Conservation (phyloP, 23 red algal species). For the Gracilaria vermiculophylla region DNA sequence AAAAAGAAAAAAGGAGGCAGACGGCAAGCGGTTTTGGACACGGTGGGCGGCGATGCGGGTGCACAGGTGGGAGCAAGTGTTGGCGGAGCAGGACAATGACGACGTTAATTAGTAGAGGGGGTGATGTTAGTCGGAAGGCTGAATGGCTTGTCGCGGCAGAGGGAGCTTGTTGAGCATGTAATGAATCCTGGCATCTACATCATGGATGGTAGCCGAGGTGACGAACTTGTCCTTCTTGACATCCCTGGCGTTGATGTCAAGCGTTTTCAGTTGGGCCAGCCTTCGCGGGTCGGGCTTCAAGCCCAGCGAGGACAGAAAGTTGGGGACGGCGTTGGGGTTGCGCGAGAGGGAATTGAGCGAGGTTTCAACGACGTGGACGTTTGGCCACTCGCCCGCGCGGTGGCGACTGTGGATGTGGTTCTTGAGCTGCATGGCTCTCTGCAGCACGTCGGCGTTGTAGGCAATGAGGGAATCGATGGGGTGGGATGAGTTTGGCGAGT, state of each 20-base stretch:
- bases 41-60: too few species aligned
- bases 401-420: not conserved
- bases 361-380: conserved; percentile 25
- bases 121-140: not conserved
- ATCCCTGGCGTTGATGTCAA: conserved; percentile 34
- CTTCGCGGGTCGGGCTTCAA: conserved; percentile 20
- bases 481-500: conserved; percentile 17
- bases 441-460: conserved; percentile 52
- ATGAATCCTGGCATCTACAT: not conserved
- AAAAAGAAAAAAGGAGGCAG: not conserved
- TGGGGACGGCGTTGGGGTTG: not conserved
- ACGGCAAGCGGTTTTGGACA: too few species aligned
- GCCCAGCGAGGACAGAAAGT: conserved; percentile 36
- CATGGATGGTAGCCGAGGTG: not conserved
- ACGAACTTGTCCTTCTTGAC: conserved; percentile 57
- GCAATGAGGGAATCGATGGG: conserved; percentile 37
- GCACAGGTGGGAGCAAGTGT: too few species aligned
- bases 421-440: conserved; percentile 22
- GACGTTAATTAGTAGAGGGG: not conserved
- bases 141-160: conserved; percentile 10
- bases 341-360: conserved; percentile 18
- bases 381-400: not conserved
- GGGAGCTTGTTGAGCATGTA: conserved; percentile 19
- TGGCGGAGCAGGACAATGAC: too few species aligned
- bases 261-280: conserved; percentile 16